phyloP scores from a whole-genome alignment of 371 early-diverging fungal species.

The Mortierella sp. region DNA sequence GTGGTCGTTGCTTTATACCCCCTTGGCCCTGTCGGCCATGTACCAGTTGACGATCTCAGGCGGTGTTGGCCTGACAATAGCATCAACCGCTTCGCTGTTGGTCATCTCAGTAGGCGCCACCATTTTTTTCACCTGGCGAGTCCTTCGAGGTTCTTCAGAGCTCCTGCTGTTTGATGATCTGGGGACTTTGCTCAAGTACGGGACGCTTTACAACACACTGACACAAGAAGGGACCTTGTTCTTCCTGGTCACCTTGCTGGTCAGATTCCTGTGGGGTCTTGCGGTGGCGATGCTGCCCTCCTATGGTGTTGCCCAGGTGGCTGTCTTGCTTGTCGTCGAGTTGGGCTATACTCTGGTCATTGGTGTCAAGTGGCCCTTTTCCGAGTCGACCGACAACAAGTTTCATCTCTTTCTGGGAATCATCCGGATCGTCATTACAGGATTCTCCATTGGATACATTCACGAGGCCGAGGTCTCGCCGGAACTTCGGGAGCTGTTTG shows the following conservation, averaged over 20 bases:
- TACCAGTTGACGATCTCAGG: slow-evolving; percentile 51
- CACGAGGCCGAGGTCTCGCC: slow-evolving; percentile 30
- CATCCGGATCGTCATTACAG: slow-evolving; percentile 42
- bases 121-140: slow-evolving; percentile 46
- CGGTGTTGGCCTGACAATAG: slow-evolving; percentile 18
- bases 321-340: slow-evolving; percentile 40
- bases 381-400: slow-evolving; percentile 51
- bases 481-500: slow-evolving; percentile 37
- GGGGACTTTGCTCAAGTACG: slow-evolving; percentile 62
- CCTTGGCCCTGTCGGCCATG: slow-evolving; percentile 45
- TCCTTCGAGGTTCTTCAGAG: slow-evolving; percentile 42
- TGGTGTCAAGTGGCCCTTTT: slow-evolving; percentile 45
- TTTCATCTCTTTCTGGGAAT: slow-evolving; percentile 49
- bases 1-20: slow-evolving; percentile 45
- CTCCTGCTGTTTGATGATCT: slow-evolving; percentile 59
- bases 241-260: slow-evolving; percentile 58
- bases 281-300: slow-evolving; percentile 42
- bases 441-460: slow-evolving; percentile 35
- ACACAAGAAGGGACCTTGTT: slow-evolving; percentile 62
- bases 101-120: slow-evolving; percentile 38
- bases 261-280: slow-evolving; percentile 50
- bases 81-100: slow-evolving; percentile 22
- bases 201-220: slow-evolving; percentile 65
- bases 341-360: slow-evolving; percentile 39
- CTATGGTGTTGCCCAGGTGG: slow-evolving; percentile 46